Evolutionary conservation across 768 basidiomycete genomes (phyloP), one percentile per base, ranked within the genome.

Genomic region (Psilocybe tampanensis): DNA sequence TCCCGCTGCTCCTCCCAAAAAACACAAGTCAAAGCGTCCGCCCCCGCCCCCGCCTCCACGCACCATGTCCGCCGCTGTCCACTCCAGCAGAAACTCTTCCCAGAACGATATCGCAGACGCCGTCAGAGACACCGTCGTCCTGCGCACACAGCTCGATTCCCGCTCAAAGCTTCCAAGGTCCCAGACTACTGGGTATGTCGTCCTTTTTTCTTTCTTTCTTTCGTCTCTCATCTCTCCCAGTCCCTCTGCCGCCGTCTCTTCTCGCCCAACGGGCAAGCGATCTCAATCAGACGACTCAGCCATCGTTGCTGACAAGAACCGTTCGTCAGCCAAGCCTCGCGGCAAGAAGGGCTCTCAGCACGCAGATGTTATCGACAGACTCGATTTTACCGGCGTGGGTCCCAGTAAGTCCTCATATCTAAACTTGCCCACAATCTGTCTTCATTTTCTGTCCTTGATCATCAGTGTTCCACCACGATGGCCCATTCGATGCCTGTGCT

Each of bases 401-500:
- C 84, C 89, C 55, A 91, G 92, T 93, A 67, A 61, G 91, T 54
- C 45, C 51, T 44, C 22, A 41, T 47, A 22, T 52, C 60, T 22
- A 21, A 32, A n/a, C n/a, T 50, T 53, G 42, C 52, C 26, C 24
- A 54, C 33, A 22, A 47, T 24, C 47, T 52, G 65, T 47, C 33
- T 32, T 57, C 53, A 52, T 62, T 52, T 54, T 49, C 64, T 65
- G 29, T 29, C 29, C 5, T 44, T 59, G 42, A 34, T 42, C 22
- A 24, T 51, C 62, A 94, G 92, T 91, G 85, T 91, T 94, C 74
- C 92, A 95, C 67, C 92, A 95, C 66, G 93, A 94, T 66, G 92
- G 92, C 26, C 93, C 92, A 12, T 95, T 94, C 69, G 92, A 95
- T 68, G 93, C 92, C 24, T 94, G 92, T 68, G 92, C 92, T 2